Conservation (phyloP, 208 protist genomes). For the Leishmania braziliensis region DNA sequence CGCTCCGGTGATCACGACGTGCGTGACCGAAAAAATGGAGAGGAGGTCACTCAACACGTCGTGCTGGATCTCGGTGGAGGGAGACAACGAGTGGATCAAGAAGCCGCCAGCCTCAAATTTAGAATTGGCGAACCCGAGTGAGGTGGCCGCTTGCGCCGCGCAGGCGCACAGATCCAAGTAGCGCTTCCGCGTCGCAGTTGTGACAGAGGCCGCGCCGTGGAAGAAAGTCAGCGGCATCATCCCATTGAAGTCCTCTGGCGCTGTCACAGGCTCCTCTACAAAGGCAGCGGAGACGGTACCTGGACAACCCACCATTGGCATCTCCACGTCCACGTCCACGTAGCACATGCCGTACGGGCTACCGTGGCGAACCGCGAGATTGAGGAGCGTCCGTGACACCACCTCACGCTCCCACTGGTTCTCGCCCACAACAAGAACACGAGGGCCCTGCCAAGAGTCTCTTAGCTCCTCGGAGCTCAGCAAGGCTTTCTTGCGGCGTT, state of each 20-base stretch:
- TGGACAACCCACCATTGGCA: conserved; percentile 70
- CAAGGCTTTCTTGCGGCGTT: conserved; percentile 12
- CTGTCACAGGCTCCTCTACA: conserved; percentile 54
- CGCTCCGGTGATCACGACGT: conserved; percentile 74
- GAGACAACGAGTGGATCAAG: conserved; percentile 83
- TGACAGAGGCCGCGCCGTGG: conserved; percentile 62
- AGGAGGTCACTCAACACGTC: conserved; percentile 73
- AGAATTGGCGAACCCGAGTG: conserved; percentile 47
- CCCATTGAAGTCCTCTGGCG: conserved; percentile 72
- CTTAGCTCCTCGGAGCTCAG: conserved; percentile 20
- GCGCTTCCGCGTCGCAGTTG: conserved; percentile 54
- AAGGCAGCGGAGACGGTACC: conserved; percentile 74
- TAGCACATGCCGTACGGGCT: conserved; percentile 51
- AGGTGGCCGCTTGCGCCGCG: conserved; percentile 49
- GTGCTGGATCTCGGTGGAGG: conserved; percentile 53
- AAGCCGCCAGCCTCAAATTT: conserved; percentile 67
- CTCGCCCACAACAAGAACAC: conserved; percentile 76
- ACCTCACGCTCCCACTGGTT: conserved; percentile 71
- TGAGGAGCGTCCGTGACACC: conserved; percentile 61
- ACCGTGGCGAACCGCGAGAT: conserved; percentile 50
- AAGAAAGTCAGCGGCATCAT: conserved; percentile 85
- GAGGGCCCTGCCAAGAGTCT: conserved; percentile 47
- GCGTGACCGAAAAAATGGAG: conserved; percentile 76
- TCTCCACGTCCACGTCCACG: conserved; percentile 78
- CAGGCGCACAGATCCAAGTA: conserved; percentile 83